Evolutionary conservation across 495 filamentous ascomycete genomes (phyloP).

Genomic region (Evernia prunastri): DNA sequence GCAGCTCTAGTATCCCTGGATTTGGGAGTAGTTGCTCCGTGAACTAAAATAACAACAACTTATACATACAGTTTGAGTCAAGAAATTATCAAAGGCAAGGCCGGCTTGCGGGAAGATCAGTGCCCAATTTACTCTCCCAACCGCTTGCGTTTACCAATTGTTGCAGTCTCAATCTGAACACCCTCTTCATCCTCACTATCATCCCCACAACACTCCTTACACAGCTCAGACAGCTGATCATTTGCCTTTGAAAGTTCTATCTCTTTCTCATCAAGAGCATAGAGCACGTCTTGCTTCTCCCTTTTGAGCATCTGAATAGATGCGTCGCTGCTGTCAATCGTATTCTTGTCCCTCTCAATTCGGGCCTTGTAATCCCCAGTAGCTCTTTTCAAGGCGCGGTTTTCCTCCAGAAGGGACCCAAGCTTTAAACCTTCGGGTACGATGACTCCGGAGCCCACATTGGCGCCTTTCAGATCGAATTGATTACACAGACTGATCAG

Average conservation of each 20-base stretch:
- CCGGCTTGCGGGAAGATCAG: neutral
- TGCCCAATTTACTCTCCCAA: neutral
- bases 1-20: neutral
- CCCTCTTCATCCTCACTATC: neutral
- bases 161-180: neutral
- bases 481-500: neutral
- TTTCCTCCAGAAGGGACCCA: neutral
- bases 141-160: neutral
- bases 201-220: neutral
- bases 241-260: too few species aligned
- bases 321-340: neutral
- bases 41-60: neutral
- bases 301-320: neutral
- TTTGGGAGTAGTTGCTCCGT: neutral
- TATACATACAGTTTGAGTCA: neutral
- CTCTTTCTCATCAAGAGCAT: too few species aligned
- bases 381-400: neutral
- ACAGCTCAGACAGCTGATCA: neutral
- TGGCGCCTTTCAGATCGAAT: neutral
- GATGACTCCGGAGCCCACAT: neutral
- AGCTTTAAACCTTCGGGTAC: neutral
- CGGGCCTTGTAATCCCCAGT: neutral
- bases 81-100: neutral
- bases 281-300: too few species aligned
- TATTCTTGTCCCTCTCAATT: neutral